Base-by-base conservation (phyloP, 164 flowering plant species). In the Buxus sempervirens region DNA sequence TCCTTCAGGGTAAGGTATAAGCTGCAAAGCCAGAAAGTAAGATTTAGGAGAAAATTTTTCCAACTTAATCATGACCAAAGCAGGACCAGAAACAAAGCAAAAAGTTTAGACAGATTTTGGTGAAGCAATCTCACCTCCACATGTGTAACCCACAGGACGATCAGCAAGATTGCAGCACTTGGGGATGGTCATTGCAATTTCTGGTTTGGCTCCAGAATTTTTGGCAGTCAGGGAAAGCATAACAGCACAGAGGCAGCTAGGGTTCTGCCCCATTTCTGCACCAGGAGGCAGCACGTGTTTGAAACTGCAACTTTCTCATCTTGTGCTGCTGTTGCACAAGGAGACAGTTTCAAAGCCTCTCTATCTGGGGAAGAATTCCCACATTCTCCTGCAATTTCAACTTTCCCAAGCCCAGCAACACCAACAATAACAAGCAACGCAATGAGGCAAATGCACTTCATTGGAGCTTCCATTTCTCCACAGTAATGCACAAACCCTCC, bases 131-230 rank as follows among this genome's bases (percentile, higher is more conserved):
- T 61, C 26, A 88, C 93, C 82, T 79, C 93, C 90, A 75, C 93
- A 90, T 74, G 88, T 81, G 82, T 84, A 84, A 41, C 91, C 93
- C 6, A 85, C 77, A 18, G 96, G 90, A 48, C 90, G 90, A 73
- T 88, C 75, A 51, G 81, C 85, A 19, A 87, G 23, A 73, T 88
- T 85, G 85, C 96, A 90, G 16, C 91, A 86, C 61, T 88, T 85
- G 54, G 96, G 93, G 45, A 90, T 84, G 63, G 88, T 86, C 9
- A 88, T 36, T 14, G 96, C 93, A 60, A 84, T 27, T 58, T 77
- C 90, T 0, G 91, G 91, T 55, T 83, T 82, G 56, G 69, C 62
- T 23, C 91, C 89, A 5, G 84, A 56, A 15, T 24, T 76, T 66
- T 81, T 81, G n/a, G 91, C 91, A 0, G 82, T 83, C 14, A 78